phyloP scores from a whole-genome alignment of 441 rosid species.

The Breynia disticha region DNA sequence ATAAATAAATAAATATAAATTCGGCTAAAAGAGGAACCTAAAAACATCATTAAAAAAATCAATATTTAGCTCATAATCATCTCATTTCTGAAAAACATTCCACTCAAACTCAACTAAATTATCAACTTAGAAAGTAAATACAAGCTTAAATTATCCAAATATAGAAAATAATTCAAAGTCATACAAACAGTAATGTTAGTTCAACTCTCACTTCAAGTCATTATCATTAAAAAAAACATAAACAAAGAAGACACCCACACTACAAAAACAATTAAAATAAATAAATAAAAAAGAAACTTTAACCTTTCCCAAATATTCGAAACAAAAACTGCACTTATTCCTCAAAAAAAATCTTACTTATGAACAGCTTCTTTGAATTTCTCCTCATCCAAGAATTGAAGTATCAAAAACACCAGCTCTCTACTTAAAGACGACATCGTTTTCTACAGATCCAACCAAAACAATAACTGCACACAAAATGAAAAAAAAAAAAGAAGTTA shows the following conservation, averaged over 20 bases:
- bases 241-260: too few species aligned
- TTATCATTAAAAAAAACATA: too few species aligned
- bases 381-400: constrained; percentile 60
- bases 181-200: too few species aligned
- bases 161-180: too few species aligned
- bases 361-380: constrained; percentile 49
- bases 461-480: background rate
- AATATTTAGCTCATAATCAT: background rate
- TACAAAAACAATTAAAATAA: background rate
- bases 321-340: constrained; percentile 1
- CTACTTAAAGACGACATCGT: constrained; percentile 51
- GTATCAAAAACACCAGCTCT: constrained; percentile 53
- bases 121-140: too few species aligned
- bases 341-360: constrained; percentile 23
- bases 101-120: too few species aligned
- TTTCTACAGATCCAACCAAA: background rate
- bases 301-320: constrained; percentile 1
- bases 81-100: background rate
- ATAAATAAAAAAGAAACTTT: too few species aligned
- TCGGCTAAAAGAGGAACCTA: background rate
- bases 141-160: too few species aligned
- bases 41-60: background rate
- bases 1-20: background rate
- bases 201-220: too few species aligned
- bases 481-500: background rate